Evolutionary conservation across 805 yeast species (phyloP).

Genomic region (Brettanomyces custersianus): DNA sequence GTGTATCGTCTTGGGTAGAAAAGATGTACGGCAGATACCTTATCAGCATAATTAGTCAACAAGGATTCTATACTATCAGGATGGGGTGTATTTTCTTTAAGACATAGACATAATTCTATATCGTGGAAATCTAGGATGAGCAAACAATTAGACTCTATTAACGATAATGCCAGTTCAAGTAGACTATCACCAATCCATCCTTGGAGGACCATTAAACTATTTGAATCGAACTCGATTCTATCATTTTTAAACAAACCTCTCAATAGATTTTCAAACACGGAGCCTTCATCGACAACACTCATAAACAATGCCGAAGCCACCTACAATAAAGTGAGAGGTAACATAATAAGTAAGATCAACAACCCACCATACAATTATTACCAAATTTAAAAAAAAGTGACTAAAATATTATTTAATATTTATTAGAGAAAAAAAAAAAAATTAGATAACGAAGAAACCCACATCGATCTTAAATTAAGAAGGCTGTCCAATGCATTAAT

Average conservation of each 20-base stretch:
- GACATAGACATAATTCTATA: neutral
- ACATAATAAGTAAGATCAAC: neutral
- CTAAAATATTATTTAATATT: neutral
- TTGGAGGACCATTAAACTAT: slow-evolving; percentile 1
- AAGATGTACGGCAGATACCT: neutral
- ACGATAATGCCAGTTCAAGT: neutral
- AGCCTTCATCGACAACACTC: no score
- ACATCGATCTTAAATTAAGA: neutral
- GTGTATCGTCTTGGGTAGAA: neutral
- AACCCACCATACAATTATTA: neutral
- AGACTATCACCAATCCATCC: slow-evolving; percentile 2
- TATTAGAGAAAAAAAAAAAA: neutral
- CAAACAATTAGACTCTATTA: slow-evolving; percentile 1
- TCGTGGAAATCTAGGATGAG: neutral
- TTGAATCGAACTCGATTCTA: neutral
- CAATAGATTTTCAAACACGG: slow-evolving; percentile 1
- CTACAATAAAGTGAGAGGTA: no score
- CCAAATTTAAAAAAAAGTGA: neutral
- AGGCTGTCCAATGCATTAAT: neutral
- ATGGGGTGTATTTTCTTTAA: neutral
- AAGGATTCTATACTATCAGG: neutral
- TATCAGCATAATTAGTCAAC: neutral
- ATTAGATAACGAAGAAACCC: slow-evolving; percentile 2
- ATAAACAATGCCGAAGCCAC: no score
- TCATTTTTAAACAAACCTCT: neutral